These are phyloP conservation scores for Erythrobasidium hasegawianum DNA, from an alignment of 1,284 basidiomycete species.

Conservation along the genomic window DNA sequence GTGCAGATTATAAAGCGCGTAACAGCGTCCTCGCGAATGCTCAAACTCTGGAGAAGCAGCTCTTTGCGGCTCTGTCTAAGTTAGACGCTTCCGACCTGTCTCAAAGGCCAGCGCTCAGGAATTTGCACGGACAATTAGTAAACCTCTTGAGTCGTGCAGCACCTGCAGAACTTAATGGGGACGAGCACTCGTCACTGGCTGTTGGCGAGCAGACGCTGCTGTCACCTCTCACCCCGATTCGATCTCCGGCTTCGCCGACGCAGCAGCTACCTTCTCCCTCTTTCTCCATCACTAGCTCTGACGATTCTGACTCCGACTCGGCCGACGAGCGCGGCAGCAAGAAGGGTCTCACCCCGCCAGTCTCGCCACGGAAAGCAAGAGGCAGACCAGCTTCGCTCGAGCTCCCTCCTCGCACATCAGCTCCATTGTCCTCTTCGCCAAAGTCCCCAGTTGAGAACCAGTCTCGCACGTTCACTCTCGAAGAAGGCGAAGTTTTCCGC, in stretches of 20 bases:
- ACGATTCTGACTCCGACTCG: slow-evolving; percentile 27
- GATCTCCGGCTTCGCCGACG: slow-evolving; percentile 58
- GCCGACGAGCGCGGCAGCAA: not conserved
- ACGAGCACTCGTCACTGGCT: too few relatives aligned
- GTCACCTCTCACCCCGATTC: slow-evolving; percentile 37
- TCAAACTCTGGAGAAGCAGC: slow-evolving; percentile 81
- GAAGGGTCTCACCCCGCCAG: too few relatives aligned
- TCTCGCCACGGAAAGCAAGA: too few relatives aligned
- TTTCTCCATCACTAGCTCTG: slow-evolving; percentile 58
- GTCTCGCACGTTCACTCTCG: slow-evolving; percentile 41
- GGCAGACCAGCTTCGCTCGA: not conserved
- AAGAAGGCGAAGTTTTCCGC: slow-evolving; percentile 73
- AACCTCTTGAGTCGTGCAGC: too few relatives aligned
- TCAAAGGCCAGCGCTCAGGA: too few relatives aligned
- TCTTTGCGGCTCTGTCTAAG: slow-evolving; percentile 55
- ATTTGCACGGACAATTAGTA: too few relatives aligned
- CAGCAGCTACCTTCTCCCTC: slow-evolving; percentile 58
- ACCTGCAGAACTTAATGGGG: too few relatives aligned
- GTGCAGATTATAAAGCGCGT: slow-evolving; percentile 45
- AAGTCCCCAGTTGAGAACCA: slow-evolving; percentile 43
- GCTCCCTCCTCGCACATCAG: not conserved
- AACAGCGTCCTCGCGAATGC: slow-evolving; percentile 71
- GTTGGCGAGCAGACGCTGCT: not conserved
- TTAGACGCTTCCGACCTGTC: too few relatives aligned
- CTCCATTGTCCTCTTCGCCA: not conserved